These are phyloP conservation scores for Schizosaccharomyces pombe DNA, from an alignment of 805 yeast species.

Conservation along the genomic window DNA sequence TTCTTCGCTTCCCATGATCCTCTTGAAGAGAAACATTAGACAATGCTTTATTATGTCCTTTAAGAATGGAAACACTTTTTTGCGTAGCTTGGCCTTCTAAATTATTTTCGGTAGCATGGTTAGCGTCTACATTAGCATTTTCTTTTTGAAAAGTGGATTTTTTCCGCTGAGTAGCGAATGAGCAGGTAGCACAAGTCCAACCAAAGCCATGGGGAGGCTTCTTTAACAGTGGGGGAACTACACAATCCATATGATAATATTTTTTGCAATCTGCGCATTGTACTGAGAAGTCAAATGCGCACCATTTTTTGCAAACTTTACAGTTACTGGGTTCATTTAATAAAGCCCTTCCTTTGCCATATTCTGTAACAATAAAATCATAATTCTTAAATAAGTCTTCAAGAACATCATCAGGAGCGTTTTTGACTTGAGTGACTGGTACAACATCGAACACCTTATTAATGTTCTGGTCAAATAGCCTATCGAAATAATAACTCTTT, in stretches of 20 bases:
- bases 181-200: constrained; percentile 45
- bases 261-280: constrained; percentile 56
- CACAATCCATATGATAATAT: constrained; percentile 56
- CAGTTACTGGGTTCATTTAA: constrained; percentile 45
- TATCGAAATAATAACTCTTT: constrained; percentile 61
- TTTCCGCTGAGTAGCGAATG: neutral
- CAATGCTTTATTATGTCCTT: too few species aligned
- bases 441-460: constrained; percentile 57
- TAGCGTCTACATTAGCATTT: too few species aligned
- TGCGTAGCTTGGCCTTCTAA: neutral
- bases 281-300: constrained; percentile 46
- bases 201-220: constrained; percentile 74
- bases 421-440: constrained; percentile 33
- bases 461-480: constrained; percentile 69
- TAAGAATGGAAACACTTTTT: too few species aligned
- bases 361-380: constrained; percentile 53
- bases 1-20: too few species aligned
- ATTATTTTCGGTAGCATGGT: neutral
- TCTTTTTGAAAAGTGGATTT: neutral
- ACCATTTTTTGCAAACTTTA: constrained; percentile 66
- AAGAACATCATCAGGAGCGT: constrained; percentile 34
- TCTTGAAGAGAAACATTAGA: too few species aligned
- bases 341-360: constrained; percentile 38
- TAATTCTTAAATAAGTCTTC: constrained; percentile 42
- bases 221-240: constrained; percentile 57